A percentile compares a stretch with the other conserved stretches of the same genome.
Evolutionary conservation across 1,284 basidiomycete genomes (phyloP).

Genomic region (Lentinula novae-zelandiae): DNA sequence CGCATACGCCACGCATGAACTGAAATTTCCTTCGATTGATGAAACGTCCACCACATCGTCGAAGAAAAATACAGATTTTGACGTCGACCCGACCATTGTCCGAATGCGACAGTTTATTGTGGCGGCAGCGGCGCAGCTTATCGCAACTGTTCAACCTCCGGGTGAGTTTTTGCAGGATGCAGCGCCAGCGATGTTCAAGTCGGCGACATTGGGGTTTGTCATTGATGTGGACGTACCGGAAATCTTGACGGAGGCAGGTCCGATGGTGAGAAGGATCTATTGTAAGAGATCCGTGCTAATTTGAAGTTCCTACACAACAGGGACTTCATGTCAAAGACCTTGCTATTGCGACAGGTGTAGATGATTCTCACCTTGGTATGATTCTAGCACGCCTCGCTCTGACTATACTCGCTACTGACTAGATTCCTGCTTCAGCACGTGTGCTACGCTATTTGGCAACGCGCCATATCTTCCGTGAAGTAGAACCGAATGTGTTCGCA

Average conservation of each 20-base stretch:
- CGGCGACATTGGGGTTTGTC: conserved; percentile 3
- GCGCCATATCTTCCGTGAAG: too few species aligned
- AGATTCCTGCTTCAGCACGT: too few species aligned
- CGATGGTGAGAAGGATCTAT: neutral
- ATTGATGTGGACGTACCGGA: conserved; percentile 7
- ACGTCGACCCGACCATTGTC: neutral
- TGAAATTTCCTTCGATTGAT: neutral
- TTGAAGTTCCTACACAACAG: neutral
- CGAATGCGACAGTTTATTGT: conserved; percentile 7
- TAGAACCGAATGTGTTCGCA: too few species aligned
- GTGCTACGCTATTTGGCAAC: too few species aligned
- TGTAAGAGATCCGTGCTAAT: neutral
- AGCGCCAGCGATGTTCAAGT: neutral
- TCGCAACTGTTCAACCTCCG: conserved; percentile 2
- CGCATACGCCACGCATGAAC: neutral
- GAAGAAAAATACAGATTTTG: neutral
- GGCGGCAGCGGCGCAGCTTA: conserved; percentile 16
- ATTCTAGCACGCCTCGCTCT: neutral
- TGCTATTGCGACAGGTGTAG: conserved; percentile 1
- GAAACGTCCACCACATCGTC: neutral
- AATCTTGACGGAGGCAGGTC: conserved; percentile 7
- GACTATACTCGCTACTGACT: neutral
- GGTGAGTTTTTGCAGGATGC: conserved; percentile 1
- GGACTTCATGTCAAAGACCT: conserved; percentile 12
- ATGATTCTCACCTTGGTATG: conserved; percentile 9